phyloP scores from a whole-genome alignment of 257 asterid species.

The Osmanthus fragrans region DNA sequence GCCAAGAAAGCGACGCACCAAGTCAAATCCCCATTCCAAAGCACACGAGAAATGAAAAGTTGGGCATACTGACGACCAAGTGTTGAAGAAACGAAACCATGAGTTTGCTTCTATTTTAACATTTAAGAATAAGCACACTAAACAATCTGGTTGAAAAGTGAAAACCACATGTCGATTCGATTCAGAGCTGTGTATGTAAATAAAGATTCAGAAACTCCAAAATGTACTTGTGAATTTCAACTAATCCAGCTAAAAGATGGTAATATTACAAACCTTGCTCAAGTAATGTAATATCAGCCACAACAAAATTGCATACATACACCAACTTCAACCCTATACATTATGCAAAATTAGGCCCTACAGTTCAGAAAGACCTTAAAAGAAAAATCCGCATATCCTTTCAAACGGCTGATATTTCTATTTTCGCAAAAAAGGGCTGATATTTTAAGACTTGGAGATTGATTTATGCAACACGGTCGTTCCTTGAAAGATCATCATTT shows the following conservation, averaged over 20 bases:
- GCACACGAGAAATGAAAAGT: too few species aligned
- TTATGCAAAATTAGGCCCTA: background rate
- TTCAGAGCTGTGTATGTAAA: background rate
- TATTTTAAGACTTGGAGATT: conserved; percentile 34
- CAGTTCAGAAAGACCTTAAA: background rate
- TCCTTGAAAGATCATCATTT: conserved; percentile 73
- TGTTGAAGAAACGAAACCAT: too few species aligned
- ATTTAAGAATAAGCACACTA: too few species aligned
- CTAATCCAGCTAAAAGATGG: background rate
- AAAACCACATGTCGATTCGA: background rate
- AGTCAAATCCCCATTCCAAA: background rate
- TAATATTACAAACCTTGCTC: background rate
- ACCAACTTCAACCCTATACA: conserved; percentile 23
- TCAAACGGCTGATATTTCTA: conserved; percentile 14
- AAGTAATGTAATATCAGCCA: background rate
- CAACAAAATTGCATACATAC: conserved; percentile 24
- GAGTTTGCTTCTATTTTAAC: too few species aligned
- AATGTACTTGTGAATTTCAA: background rate
- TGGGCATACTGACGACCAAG: too few species aligned
- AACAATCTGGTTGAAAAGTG: background rate
- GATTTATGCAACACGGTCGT: conserved; percentile 61
- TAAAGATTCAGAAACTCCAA: background rate
- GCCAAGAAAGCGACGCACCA: background rate
- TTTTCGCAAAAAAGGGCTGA: background rate
- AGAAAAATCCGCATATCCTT: conserved; percentile 10